Conservation (phyloP, 257 asterid genomes). For the Ilex asprella region DNA sequence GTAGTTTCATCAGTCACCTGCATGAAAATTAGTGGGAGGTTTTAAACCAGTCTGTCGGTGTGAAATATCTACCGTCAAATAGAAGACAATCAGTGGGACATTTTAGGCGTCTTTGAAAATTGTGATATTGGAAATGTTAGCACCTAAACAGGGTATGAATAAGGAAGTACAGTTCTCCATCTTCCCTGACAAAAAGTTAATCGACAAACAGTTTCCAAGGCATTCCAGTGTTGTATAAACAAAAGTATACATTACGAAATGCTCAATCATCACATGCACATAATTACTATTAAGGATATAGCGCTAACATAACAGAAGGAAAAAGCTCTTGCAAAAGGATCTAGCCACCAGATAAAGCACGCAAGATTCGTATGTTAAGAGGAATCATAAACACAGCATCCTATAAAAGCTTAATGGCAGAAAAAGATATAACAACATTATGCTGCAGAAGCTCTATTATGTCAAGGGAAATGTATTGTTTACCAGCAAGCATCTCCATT, state of each 20-base stretch:
- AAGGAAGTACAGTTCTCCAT: too few species aligned
- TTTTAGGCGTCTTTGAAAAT: too few species aligned
- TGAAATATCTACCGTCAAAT: too few species aligned
- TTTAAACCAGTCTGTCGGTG: too few species aligned
- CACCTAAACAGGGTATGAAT: too few species aligned
- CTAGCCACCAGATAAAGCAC: not conserved
- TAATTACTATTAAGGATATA: not conserved
- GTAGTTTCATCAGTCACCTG: too few species aligned
- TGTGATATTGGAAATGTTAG: too few species aligned
- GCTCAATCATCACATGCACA: not conserved
- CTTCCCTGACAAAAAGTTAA: too few species aligned
- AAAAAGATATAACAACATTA: too few species aligned
- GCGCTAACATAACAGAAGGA: not conserved
- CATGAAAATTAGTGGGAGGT: not conserved
- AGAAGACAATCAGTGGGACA: too few species aligned
- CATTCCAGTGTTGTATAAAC: too few species aligned
- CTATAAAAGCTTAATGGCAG: not conserved
- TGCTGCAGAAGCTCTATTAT: not conserved
- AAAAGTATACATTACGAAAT: too few species aligned
- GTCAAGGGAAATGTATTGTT: conserved; percentile 16
- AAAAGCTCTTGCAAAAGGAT: not conserved
- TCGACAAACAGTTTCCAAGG: not conserved
- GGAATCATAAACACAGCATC: not conserved
- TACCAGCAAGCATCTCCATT: conserved; percentile 97
- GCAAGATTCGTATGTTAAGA: not conserved